phyloP scores from a whole-genome alignment of 169 alveolate genomes.

The Hepatocystis sp. region DNA sequence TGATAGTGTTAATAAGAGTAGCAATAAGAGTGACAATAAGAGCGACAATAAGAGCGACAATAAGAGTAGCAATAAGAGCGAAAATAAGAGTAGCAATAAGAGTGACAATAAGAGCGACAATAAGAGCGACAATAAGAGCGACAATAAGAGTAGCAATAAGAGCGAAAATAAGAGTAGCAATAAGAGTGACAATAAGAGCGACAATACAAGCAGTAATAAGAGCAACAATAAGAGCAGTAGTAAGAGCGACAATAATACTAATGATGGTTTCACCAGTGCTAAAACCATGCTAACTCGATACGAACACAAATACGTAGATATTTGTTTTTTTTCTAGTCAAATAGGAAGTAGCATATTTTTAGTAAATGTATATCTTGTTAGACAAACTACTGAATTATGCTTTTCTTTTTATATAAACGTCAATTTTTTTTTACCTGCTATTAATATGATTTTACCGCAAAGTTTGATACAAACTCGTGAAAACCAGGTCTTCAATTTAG shows the following conservation, averaged over 20 bases:
- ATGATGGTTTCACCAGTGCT: background rate
- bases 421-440: conserved; percentile 65
- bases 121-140: too few species aligned
- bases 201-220: too few species aligned
- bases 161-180: too few species aligned
- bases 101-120: too few species aligned
- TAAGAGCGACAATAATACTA: background rate
- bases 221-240: background rate
- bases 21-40: too few species aligned
- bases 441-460: conserved; percentile 20
- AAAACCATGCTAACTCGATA: conserved; percentile 28
- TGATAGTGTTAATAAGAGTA: background rate
- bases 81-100: too few species aligned
- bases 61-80: too few species aligned
- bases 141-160: too few species aligned
- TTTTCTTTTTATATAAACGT: conserved; percentile 64
- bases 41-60: too few species aligned
- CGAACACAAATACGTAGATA: conserved; percentile 59
- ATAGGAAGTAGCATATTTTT: conserved; percentile 65
- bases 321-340: conserved; percentile 58
- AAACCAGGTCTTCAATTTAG: conserved; percentile 33
- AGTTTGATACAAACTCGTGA: conserved; percentile 17
- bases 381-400: conserved; percentile 14
- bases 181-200: too few species aligned
- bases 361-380: conserved; percentile 24